Base-by-base conservation (phyloP, 2,329 filamentous ascomycete species). In the Raffaelea arxii region DNA sequence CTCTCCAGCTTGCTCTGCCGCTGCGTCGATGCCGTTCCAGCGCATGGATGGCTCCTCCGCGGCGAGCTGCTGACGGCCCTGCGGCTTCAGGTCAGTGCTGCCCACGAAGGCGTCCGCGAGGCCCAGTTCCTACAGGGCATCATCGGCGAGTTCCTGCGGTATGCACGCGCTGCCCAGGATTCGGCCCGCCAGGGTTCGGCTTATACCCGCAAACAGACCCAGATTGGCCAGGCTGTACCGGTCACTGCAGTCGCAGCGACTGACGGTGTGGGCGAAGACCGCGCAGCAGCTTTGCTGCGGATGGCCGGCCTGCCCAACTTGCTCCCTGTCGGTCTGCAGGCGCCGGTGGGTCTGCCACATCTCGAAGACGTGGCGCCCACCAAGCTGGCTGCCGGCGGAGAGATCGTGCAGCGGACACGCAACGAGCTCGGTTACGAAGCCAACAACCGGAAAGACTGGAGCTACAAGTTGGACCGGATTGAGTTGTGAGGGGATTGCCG, bases 391-490 rank as follows among this genome's bases (percentile, higher is more conserved):
- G 70, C 75, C 41, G 80, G 80, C 47, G 86, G 87, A 18, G 84
- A 88, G 67, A 69, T 87, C 36, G 72, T 81, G 51, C 69, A 76
- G 61, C 77, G 86, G 55, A 88, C 74, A 55, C 71, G 69, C 55
- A 73, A 88, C 62, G 84, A 94, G 66, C 80, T 82, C 49, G 86
- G 85, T 18, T 79, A 85, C 63, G 66, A 94, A 62, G 78, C 84
- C 59, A 87, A 84, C 59, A 84, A 86, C n/a, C n/a, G n/a, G 66
- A 82, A 82, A 60, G 83, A 90, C 51, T 85, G 84, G 47, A 79
- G 82, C 54, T 95, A 96, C 67, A 87, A 85, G 41, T 74, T 91
- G 54, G 88, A 95, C 67, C 78, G 80, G 64, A 80, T 94, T 55
- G 64, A 75, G 44, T 69, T 88, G 56, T 87, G 72, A 67, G 50